Base-by-base conservation (phyloP, 192 early-diverging fungal genomes). In the Umbelopsis vinacea region DNA sequence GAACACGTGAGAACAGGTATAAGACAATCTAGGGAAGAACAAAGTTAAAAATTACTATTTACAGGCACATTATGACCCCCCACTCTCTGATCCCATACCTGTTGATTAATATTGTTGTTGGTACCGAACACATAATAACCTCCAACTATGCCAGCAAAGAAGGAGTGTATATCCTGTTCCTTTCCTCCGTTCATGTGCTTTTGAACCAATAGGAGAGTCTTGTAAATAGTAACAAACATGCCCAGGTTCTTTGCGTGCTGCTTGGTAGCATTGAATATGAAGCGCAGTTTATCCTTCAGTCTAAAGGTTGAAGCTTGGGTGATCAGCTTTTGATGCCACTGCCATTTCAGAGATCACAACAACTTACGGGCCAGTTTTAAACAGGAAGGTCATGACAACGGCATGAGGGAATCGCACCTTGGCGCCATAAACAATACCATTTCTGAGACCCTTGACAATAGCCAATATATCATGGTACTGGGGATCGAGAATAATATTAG, bases 401-500 rank as follows among this genome's bases (percentile, higher is more conserved):
- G 96, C 96, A 79, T 98, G 96, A n/a, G 96, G 96, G 71, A 97
- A 97, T 50, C 97, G 85, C 69, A 98, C 91, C 81, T 97, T 96
- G 53, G 96, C 93, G 37, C 96, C 97, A 72, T 98, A 98, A 11
- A 98, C 97, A 52, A 94, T 87, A 70, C 97, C 97, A 79, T 96
- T 98, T 68, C 97, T 87, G 69, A 94, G 91, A 22, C 95, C 95
- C 79, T 97, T 97, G 57, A 97, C 79, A 43, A 97, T 90, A 29
- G 93, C 81, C 46, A 97, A 84, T 11, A 92, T 33, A 69, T 94
- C 92, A 82, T 92, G 92, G 84, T 93, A 88, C 67, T 84, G 80
- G n/a, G 93, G 93, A 69, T 89, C 84, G 63, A 90, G 87, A 33
- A 90, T 76, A 66, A 90, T 83, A 8, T 79, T 26, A 26, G 81